Conservation (phyloP, 352 stramenopile species). For the Pythium chondricola region DNA sequence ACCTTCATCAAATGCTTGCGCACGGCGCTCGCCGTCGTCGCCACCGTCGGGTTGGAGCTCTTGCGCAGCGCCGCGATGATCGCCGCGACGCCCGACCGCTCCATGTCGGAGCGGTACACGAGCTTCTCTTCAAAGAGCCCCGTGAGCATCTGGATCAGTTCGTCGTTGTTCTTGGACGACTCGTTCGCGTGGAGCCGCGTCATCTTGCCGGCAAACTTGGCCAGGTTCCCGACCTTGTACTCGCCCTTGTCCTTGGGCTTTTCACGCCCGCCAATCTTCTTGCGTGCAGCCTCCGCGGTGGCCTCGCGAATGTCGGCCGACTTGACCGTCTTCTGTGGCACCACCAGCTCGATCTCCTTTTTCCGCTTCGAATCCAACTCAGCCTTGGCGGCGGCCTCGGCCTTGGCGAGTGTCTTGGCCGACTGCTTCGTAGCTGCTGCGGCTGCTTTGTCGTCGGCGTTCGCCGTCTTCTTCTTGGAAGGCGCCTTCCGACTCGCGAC, state of each 20-base stretch:
- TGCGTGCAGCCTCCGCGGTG: slow-evolving; percentile 59
- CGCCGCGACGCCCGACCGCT: slow-evolving; percentile 57
- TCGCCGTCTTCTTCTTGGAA: slow-evolving; percentile 44
- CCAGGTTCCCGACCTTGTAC: slow-evolving; percentile 62
- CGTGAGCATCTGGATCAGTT: slow-evolving; percentile 66
- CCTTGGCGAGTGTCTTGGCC: slow-evolving; percentile 24
- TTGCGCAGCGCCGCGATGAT: slow-evolving; percentile 66
- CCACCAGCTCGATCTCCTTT: slow-evolving; percentile 75
- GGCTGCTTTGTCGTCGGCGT: slow-evolving; percentile 23
- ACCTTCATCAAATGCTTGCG: slow-evolving; percentile 76
- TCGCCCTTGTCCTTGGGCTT: slow-evolving; percentile 57
- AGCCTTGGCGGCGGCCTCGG: slow-evolving; percentile 23
- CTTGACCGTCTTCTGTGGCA: slow-evolving; percentile 72
- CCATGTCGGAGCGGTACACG: slow-evolving; percentile 64
- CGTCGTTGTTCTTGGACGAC: slow-evolving; percentile 71
- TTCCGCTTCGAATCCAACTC: slow-evolving; percentile 74
- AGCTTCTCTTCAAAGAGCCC: slow-evolving; percentile 64
- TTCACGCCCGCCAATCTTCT: slow-evolving; percentile 34
- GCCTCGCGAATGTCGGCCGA: slow-evolving; percentile 70
- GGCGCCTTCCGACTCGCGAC: slow-evolving; percentile 61
- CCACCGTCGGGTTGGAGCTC: slow-evolving; percentile 60
- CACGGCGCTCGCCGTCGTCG: slow-evolving; percentile 61
- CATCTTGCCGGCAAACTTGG: slow-evolving; percentile 54
- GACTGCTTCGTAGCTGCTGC: slow-evolving; percentile 30
- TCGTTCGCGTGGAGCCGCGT: slow-evolving; percentile 51